Percentiles rank a stretch among this genome's conserved stretches.
Evolutionary conservation across 2,329 filamentous ascomycete genomes (phyloP).

Genomic region (Fusarium incarnatum): DNA sequence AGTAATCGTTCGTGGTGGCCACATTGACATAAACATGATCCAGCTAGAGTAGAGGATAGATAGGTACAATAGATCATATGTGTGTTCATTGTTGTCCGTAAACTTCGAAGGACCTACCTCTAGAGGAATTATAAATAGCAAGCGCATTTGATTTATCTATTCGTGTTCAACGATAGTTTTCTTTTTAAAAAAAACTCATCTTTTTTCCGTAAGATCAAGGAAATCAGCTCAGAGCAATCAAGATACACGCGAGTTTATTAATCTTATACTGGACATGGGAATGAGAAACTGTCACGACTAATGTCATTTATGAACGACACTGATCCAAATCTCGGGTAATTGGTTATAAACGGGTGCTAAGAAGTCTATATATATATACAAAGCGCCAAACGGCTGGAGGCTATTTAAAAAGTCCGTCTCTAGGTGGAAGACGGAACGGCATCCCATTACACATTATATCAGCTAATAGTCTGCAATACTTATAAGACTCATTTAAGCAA

Average conservation of each 20-base stretch:
- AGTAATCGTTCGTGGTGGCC: neutral
- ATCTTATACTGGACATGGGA: neutral
- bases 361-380: conserved; percentile 1
- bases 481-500: neutral
- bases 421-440: neutral
- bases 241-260: neutral
- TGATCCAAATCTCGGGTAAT: neutral
- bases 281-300: neutral
- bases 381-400: neutral
- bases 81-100: too few relatives aligned
- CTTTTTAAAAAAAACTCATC: too few relatives aligned
- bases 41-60: neutral
- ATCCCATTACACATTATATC: conserved; percentile 12
- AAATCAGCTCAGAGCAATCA: neutral
- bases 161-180: too few relatives aligned
- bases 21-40: too few relatives aligned
- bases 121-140: too few relatives aligned
- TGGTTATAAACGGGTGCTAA: neutral
- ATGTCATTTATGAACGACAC: neutral
- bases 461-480: neutral
- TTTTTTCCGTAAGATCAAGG: too few relatives aligned
- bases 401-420: neutral
- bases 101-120: too few relatives aligned
- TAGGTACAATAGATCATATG: too few relatives aligned
- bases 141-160: too few relatives aligned